Evolutionary conservation across 2,329 filamentous ascomycete genomes (phyloP).

Genomic region (Colletotrichum sp.): DNA sequence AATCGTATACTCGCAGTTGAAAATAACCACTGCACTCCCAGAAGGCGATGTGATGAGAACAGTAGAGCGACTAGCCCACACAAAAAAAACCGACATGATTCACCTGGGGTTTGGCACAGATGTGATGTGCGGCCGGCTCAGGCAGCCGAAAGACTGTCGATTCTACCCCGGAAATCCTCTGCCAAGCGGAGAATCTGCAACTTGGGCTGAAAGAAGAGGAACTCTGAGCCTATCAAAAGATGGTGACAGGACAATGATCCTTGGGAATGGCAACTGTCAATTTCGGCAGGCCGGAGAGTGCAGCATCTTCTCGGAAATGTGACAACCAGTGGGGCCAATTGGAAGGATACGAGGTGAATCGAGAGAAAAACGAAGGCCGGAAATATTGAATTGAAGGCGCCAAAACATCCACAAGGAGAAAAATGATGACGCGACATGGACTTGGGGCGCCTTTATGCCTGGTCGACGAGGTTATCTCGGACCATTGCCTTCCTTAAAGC

Average conservation of each 20-base stretch:
- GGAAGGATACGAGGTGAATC: background rate
- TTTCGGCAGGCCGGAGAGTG: background rate
- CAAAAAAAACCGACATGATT: background rate
- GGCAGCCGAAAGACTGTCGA: background rate
- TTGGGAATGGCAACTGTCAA: background rate
- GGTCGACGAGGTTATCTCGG: background rate
- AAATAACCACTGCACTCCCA: background rate
- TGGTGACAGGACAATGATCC: background rate
- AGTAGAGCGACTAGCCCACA: background rate
- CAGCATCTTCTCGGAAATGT: background rate
- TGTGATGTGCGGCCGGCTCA: background rate
- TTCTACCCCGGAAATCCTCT: background rate
- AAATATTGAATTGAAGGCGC: background rate
- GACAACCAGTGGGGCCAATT: background rate
- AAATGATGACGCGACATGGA: background rate
- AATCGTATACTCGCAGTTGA: background rate
- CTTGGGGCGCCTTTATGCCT: background rate
- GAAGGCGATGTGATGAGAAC: background rate
- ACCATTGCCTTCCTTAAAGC: background rate
- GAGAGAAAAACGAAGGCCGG: background rate
- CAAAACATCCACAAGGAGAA: background rate
- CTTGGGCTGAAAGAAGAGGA: background rate
- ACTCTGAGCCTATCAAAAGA: background rate
- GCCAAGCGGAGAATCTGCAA: background rate
- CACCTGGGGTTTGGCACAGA: background rate